phyloP scores from a whole-genome alignment of 1,284 basidiomycete genomes.

The Apiotrichum veenhuisii region DNA sequence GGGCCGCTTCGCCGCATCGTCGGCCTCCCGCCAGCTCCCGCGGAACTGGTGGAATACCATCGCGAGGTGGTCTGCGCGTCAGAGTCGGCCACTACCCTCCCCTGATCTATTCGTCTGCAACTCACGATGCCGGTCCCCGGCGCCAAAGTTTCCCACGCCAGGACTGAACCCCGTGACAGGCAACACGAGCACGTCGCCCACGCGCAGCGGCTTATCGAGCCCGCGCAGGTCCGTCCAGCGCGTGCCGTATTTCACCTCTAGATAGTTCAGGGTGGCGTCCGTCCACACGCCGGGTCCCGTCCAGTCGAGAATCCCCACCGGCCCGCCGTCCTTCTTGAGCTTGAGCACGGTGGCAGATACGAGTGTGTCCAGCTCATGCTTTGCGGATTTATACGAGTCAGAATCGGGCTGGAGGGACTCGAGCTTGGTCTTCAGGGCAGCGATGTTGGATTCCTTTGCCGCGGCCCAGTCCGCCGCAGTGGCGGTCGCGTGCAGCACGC shows the following conservation, averaged over 20 bases:
- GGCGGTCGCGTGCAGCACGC: constrained; percentile 39
- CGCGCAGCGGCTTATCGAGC: constrained; percentile 36
- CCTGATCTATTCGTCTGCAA: neutral
- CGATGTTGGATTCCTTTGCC: too few relatives aligned
- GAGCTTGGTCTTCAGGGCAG: too few relatives aligned
- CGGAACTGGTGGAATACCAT: constrained; percentile 46
- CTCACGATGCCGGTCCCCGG: constrained; percentile 30
- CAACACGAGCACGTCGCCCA: constrained; percentile 48
- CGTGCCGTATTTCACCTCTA: constrained; percentile 38
- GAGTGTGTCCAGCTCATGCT: constrained; percentile 7
- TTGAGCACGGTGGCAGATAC: constrained; percentile 24
- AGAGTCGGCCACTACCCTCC: neutral
- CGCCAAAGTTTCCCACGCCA: constrained; percentile 48
- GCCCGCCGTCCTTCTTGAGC: constrained; percentile 38
- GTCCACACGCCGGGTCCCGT: constrained; percentile 50
- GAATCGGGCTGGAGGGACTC: too few relatives aligned
- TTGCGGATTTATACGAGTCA: neutral
- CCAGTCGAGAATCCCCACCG: constrained; percentile 48
- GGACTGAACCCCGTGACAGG: constrained; percentile 51
- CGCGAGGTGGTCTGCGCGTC: constrained; percentile 41
- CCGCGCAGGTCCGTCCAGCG: constrained; percentile 45
- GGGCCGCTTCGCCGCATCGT: too few relatives aligned
- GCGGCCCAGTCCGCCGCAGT: constrained; percentile 38
- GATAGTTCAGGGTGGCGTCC: constrained; percentile 43
- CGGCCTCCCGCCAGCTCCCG: constrained; percentile 32